Evolutionary conservation across 176 grass and related monocot species (phyloP), one percentile per base, ranked within the genome.

Genomic region (Puccinellia tenuiflora): DNA sequence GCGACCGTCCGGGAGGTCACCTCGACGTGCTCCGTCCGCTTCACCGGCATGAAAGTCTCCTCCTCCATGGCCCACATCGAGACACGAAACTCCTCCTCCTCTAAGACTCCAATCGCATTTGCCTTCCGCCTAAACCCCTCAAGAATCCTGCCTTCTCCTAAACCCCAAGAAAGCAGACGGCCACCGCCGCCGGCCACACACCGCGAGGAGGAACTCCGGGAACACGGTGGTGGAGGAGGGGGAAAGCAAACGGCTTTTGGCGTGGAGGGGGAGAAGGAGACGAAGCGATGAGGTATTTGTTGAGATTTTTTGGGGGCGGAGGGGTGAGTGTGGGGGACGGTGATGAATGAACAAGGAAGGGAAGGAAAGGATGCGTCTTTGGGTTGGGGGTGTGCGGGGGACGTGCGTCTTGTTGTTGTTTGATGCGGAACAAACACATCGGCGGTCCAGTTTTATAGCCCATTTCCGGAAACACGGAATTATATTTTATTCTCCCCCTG

Each of bases 11-110:
- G 81, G 24, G 89, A 39, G 10, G 89, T 93, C 5, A 99, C 85
- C 59, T 94, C 66, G 55, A 99, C 77, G 57, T 99, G 93, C 77
- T 99, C 93, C 26, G 89, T 91, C 12, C 93, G 70, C 89, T 83
- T 90, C 18, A 99, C 66, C 8, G 78, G 55, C 77, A 69, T 9
- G 33, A 84, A 76, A 38, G 4, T 33, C 80, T 88, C 92, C 55
- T 77, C 90, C 52, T 92, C 87, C 87, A 88, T 85, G 53, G 57
- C 1, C 77, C 68, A 66, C 88, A 85, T 91, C 77, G 30, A 3
- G 20, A 24, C 31, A 12, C 1, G 1, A 39, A n/a, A 7, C n/a
- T n/a, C n/a, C n/a, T n/a, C 38, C 60, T 21, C 57, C 17, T 43
- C 78, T 80, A 66, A 51, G 50, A 87, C 51, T 46, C 74, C 46